These are phyloP conservation scores for Angophora floribunda DNA, from an alignment of 345 rosid species.

Conservation along the genomic window DNA sequence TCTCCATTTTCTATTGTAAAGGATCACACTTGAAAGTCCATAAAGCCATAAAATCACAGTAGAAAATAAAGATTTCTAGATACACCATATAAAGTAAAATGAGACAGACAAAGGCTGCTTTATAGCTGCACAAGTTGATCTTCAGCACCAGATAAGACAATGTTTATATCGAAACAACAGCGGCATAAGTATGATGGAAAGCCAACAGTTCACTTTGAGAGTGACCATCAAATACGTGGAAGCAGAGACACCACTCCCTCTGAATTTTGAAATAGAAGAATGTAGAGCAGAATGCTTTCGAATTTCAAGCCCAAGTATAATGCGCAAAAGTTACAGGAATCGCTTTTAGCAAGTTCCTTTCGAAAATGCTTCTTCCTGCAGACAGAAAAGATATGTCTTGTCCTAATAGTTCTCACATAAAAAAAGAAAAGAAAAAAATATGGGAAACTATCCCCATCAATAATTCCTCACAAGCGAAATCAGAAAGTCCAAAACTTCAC, in stretches of 20 bases:
- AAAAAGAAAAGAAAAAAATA: not conserved
- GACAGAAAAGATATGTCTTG: not conserved
- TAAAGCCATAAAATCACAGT: not conserved
- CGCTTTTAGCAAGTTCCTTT: not conserved
- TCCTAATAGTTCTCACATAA: not conserved
- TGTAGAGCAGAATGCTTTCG: not conserved
- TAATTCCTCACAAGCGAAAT: not conserved
- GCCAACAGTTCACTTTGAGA: not conserved
- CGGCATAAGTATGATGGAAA: not conserved
- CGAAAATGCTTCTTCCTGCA: not conserved
- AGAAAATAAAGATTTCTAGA: not conserved
- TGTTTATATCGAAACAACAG: not conserved
- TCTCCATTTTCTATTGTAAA: not conserved
- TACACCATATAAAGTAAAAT: not conserved
- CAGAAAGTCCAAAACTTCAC: not conserved
- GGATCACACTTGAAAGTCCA: not conserved
- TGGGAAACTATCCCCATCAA: not conserved
- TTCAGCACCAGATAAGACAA: not conserved
- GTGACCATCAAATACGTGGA: not conserved
- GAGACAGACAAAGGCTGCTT: not conserved
- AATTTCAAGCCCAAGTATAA: not conserved
- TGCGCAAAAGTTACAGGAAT: not conserved
- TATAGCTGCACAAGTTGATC: not conserved
- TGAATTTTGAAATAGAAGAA: not conserved
- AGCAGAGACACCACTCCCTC: not conserved